These are phyloP conservation scores for Evansstolkia leycettana DNA, from an alignment of 495 filamentous ascomycete species.

Conservation along the genomic window DNA sequence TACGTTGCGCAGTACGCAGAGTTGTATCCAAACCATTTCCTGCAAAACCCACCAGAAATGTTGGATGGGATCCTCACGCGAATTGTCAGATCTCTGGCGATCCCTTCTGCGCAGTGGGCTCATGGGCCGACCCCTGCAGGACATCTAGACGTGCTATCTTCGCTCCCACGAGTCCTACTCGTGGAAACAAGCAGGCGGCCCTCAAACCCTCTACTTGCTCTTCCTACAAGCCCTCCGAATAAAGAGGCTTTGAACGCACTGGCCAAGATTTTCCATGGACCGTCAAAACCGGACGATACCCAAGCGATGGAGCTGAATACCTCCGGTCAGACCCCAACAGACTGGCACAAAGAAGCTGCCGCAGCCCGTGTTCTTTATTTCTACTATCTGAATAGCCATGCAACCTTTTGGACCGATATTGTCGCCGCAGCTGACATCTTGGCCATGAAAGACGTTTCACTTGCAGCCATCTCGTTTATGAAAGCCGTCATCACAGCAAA, in stretches of 20 bases:
- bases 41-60: conserved; percentile 25
- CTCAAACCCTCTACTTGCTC: conserved; percentile 31
- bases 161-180: conserved; percentile 42
- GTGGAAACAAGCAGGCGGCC: conserved; percentile 34
- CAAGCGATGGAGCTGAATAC: conserved; percentile 21
- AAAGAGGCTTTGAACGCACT: conserved; percentile 42
- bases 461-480: conserved; percentile 43
- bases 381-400: conserved; percentile 37
- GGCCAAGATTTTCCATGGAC: conserved; percentile 43
- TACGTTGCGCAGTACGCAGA: conserved; percentile 47
- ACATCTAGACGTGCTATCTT: conserved; percentile 43
- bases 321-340: conserved; percentile 23
- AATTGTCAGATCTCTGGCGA: conserved; percentile 29
- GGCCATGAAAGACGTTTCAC: conserved; percentile 44
- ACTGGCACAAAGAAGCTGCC: conserved; percentile 32
- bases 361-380: conserved; percentile 47
- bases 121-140: conserved; percentile 37
- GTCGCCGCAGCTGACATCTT: conserved; percentile 42
- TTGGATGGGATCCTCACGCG: conserved; percentile 33
- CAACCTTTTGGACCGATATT: conserved; percentile 39
- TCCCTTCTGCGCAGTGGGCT: conserved; percentile 37
- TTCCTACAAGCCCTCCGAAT: conserved; percentile 39
- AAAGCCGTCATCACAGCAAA: conserved; percentile 40
- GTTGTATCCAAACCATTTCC: conserved; percentile 41
- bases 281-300: conserved; percentile 13